Base-by-base conservation (phyloP, 345 rosid species). In the Eutrema japonicum region DNA sequence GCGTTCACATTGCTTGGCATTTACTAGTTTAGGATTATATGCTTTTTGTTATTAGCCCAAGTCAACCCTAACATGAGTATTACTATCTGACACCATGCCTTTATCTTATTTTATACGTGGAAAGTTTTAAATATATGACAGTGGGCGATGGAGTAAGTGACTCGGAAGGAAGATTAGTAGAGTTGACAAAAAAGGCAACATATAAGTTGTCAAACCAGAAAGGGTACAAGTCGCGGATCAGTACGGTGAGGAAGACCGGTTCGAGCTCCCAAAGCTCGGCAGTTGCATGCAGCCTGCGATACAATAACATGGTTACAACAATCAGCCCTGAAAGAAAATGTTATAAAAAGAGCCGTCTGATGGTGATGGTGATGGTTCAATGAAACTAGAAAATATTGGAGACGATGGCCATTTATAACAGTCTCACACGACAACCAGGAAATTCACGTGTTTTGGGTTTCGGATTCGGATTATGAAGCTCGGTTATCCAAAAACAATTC, bases 221-320 rank as follows among this genome's bases (percentile, higher is more conserved):
- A 85, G 12, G 85, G 46, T 9, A 69, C 79, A 68, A 93, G 76
- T 52, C 86, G 79, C 5, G 90, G 81, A 75, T 93, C 88, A 2
- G 83, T 63, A 26, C 72, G 75, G 64, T 11, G 61, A 47, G 94
- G 98, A 82, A 93, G 96, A 74, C 85, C 86, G 0, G 88, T 80
- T 41, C 92, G 88, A 66, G 98, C 97, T 75, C 97, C 98, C 73
- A 93, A 80, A 30, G 82, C 87, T 80, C 90, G 85, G 82, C 97
- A 91, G 13, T 82, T 80, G 29, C 77, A 78, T 38, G 91, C 96
- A 14, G 98, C 97, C 98, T 91, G 88, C 80, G 62, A 58, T 57
- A 60, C 68, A 53, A 40, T 56, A 52, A 50, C 52, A 42, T 16
- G 14, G 2, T 70, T 46, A 57, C 63, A 52, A 26, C 14, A 27